Evolutionary conservation across 2,329 filamentous ascomycete genomes (phyloP), one percentile per base, ranked within the genome.

Genomic region (Fusarium protoensiforme): DNA sequence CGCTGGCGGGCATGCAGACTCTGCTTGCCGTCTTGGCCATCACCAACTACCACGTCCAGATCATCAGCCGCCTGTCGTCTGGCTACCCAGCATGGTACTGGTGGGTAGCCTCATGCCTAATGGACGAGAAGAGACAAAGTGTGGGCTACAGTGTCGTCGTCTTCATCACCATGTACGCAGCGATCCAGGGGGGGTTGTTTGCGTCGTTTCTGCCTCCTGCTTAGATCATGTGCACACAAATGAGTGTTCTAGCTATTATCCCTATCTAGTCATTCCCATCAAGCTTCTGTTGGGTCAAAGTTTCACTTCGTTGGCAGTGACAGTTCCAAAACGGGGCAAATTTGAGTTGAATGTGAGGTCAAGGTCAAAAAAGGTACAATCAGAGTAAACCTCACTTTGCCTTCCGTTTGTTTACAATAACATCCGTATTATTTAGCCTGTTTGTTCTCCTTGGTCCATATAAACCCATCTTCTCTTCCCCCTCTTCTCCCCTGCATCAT

Each of bases 181-280:
- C 93, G 36, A 88, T 98, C 48, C 96, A 99, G 80, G 94, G 89
- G 1, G 92, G 90, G 9, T 84, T 99, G 46, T 99, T 94, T 85
- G 92, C 95, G 5, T 95, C 91, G 5, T 99, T 99, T 81, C 86
- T 99, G 57, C 96, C 96, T 7, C 96, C 96, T 46, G 96, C 96
- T 24, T 97, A 75, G 62, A 53, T 10, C 14, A 18, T 5, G 24
- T 22, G 38, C 20, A 14, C 24, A 11, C 20, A 54, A 31, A n/a
- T 13, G 9, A 24, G 58, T 16, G 22, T 7, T 56, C 14, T 27
- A 3, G 4, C 22, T 27, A 27, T 46, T 27, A 46, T 46, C 1
- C 1, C 5, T 46, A 18, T 18, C 10, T 46, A 31, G 27, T 53
- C 27, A 29, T 48, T 48, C 31, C 7, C 10, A 51, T 51, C 24